Evolutionary conservation across 2,329 filamentous ascomycete species (phyloP).

Genomic region (Trichoderma pleuroti): DNA sequence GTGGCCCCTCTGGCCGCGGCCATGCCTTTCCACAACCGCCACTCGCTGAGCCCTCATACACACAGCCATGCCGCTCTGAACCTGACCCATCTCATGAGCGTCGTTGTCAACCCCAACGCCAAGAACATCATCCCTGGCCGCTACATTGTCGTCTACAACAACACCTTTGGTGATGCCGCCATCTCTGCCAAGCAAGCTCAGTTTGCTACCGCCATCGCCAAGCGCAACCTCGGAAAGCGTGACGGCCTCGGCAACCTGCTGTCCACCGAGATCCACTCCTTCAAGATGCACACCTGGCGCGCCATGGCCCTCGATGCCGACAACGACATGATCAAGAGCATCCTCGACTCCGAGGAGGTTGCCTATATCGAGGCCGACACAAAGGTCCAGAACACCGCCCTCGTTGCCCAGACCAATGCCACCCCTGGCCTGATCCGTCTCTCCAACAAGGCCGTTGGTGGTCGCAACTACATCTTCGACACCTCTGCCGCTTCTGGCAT

Average conservation of each 20-base stretch:
- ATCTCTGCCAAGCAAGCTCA: conserved; percentile 49
- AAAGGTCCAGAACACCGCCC: conserved; percentile 41
- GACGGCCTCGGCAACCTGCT: conserved; percentile 45
- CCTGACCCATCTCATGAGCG: conserved; percentile 20
- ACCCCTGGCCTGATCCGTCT: conserved; percentile 52
- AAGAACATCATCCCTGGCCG: conserved; percentile 50
- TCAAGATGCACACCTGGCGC: conserved; percentile 49
- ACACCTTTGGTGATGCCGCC: conserved; percentile 44
- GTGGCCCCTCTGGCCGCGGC: conserved; percentile 28
- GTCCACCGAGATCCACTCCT: conserved; percentile 45
- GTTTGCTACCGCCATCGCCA: conserved; percentile 49
- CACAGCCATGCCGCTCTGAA: background rate
- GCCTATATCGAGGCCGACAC: conserved; percentile 54
- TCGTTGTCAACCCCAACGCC: conserved; percentile 49
- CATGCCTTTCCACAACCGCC: conserved; percentile 23
- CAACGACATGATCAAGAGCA: conserved; percentile 46
- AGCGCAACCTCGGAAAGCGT: conserved; percentile 55
- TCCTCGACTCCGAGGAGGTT: conserved; percentile 48
- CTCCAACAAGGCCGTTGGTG: conserved; percentile 41
- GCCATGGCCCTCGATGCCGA: conserved; percentile 53
- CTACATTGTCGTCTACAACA: conserved; percentile 65
- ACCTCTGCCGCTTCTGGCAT: conserved; percentile 51
- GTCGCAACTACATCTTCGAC: conserved; percentile 45
- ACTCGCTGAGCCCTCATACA: background rate
- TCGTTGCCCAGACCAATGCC: conserved; percentile 51